These are phyloP conservation scores for Osmanthus fragrans DNA, from an alignment of 257 asterid genomes.

Conservation along the genomic window DNA sequence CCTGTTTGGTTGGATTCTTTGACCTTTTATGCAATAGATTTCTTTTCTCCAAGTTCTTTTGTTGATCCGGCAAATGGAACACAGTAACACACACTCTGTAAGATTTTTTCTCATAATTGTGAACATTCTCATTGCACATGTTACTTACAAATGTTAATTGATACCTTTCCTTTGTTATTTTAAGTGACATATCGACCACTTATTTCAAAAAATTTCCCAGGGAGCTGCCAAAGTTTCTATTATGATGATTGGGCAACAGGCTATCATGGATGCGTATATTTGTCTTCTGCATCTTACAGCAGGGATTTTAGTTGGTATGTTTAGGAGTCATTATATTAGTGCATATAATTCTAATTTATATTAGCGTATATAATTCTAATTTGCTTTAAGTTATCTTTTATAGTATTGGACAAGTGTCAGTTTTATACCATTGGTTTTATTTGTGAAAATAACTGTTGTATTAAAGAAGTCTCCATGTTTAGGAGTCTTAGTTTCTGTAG, in stretches of 20 bases:
- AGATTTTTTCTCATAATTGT: constrained; percentile 23
- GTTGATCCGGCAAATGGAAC: constrained; percentile 96
- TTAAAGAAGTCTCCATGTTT: background rate
- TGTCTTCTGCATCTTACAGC: constrained; percentile 99
- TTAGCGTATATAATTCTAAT: background rate
- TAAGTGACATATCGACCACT: constrained; percentile 14
- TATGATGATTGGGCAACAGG: constrained; percentile 95
- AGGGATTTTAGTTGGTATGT: constrained; percentile 92
- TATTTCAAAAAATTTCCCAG: constrained; percentile 35
- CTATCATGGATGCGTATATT: constrained; percentile 95
- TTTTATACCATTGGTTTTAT: background rate
- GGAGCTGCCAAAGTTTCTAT: constrained; percentile 99
- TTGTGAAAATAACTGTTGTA: background rate
- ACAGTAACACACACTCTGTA: constrained; percentile 95
- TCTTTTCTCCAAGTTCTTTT: constrained; percentile 93
- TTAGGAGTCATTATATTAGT: constrained; percentile 7
- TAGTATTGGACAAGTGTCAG: too few species aligned
- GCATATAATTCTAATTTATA: background rate
- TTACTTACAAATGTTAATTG: constrained; percentile 9
- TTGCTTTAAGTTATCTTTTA: background rate
- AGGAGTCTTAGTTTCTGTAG: constrained; percentile 10
- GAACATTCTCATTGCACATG: constrained; percentile 1
- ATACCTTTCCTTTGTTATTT: constrained; percentile 2
- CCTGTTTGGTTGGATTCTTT: constrained; percentile 49
- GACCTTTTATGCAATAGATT: constrained; percentile 51